These are phyloP conservation scores for Cyphellophora europaea DNA, from an alignment of 2,329 filamentous ascomycete species.

Conservation along the genomic window DNA sequence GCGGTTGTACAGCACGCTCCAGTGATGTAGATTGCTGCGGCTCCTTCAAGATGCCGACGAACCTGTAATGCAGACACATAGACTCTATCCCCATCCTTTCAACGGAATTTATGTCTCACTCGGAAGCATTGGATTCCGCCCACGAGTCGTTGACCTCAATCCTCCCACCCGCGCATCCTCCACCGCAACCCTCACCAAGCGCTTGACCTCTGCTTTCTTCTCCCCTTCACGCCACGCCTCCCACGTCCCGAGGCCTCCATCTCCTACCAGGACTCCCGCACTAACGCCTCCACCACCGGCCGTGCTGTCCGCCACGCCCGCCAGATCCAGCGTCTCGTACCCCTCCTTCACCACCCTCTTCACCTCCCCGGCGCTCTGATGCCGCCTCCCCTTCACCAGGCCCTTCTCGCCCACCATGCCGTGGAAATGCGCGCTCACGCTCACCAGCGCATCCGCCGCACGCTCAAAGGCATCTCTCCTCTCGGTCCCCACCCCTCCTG, in stretches of 20 bases:
- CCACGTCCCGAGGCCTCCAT: conserved; percentile 80
- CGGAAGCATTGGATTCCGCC: no score
- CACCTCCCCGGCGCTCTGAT: conserved; percentile 68
- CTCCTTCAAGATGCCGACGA: no score
- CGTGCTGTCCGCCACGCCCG: conserved; percentile 77
- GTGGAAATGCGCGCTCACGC: conserved; percentile 78
- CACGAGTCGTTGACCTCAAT: no score
- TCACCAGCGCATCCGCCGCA: conserved; percentile 70
- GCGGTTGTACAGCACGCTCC: no score
- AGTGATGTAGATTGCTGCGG: no score
- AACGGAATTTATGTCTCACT: no score
- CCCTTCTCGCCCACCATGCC: conserved; percentile 54
- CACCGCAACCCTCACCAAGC: conserved; percentile 71
- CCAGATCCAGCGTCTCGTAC: conserved; percentile 88
- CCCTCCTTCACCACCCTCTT: conserved; percentile 89
- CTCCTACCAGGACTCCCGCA: no score
- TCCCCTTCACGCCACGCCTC: conserved; percentile 70
- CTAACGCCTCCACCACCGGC: no score
- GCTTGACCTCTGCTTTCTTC: conserved; percentile 75
- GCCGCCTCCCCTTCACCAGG: conserved; percentile 44
- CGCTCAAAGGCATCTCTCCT: conserved; percentile 42
- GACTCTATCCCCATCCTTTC: no score
- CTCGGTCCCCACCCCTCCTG: no score
- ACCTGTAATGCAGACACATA: no score
- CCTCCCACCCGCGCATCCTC: conserved; percentile 53